Base-by-base conservation (phyloP, 73 alveolate genomes). In the Paramecium primaurelia region DNA sequence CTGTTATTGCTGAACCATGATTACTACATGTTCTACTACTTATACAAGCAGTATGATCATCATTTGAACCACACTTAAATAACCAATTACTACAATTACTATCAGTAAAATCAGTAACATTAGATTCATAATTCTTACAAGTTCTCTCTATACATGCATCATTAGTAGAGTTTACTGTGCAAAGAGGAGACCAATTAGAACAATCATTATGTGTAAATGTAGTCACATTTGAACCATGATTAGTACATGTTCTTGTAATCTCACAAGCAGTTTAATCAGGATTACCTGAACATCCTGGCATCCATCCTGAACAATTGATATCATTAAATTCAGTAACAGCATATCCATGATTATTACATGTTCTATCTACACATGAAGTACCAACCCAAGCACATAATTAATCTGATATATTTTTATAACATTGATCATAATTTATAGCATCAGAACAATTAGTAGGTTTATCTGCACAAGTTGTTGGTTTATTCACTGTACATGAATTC, bases 271-370 rank as follows among this genome's bases (percentile, higher is more conserved):
- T 73, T 30, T 36, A 18, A 37, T 22, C 87, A 16, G 87, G 87
- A 80, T 80, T 80, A 10, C 47, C 91, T 20, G 91, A 45, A 49
- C 91, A 80, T 45, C 42, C 44, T 40, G 64, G 47, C 75, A 80
- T 45, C 91, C 91, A 80, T 14, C 38, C 58, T 40, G 58, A 26
- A 25, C 91, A 80, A 47, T 49, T 80, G 0, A 77, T n/a, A 80
- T 80, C 18, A 73, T 8, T 73, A 18, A 73, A 73, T 32, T 16
- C 34, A 73, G 91, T 49, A 2, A 80, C 71, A 45, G 91, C 77
- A 45, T 73, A 73, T 37, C 87, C 87, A 73, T 42, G 77, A 80
- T 80, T 80, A 26, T 59, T 49, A 9, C 91, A 80, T 22, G 91
- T 80, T 80, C 75, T 44, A 25, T 80, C 91, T 44, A 80, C 91